Evolutionary conservation across 2,329 filamentous ascomycete species (phyloP), one percentile per base, ranked within the genome.

Genomic region (Dryadomyces quercus-mongolicae): DNA sequence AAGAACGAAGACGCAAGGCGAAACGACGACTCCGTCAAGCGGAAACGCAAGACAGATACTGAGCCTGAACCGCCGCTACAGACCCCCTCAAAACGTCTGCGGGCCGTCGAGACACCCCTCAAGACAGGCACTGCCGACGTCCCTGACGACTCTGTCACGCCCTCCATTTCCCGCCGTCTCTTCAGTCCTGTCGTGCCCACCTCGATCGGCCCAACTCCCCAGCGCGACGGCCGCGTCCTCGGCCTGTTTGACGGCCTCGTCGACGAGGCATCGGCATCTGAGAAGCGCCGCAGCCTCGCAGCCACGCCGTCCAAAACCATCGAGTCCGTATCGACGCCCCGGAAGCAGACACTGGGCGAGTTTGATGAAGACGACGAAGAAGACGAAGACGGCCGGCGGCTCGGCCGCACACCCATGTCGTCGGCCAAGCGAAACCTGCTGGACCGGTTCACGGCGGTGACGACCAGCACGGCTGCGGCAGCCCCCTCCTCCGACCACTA

Each of bases 131-230:
- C 55, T 31, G n/a, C 42, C 18, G 45, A 8, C 18, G 21, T 20
- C 20, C 31, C 8, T 22, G 49, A 31, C 21, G 45, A 44, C 15
- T 20, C 36, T 5, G 31, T 47, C 34, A 82, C 81, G 1, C 81
- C 82, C 1, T 76, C 76, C 1, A 70, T 75, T 46, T 72, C 75
- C 42, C 73, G 80, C 34, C 80, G 75, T 55, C 70, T 84, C 6
- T 85, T 84, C 63, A 81, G 78, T 55, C 78, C 81, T 1, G 68
- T 68, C 0, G 72, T 75, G 12, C 78, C 80, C 2, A 81, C 78
- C 5, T 78, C 75, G 1, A 78, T 93, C 57, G 86, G 86, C 2
- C 88, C 88, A 1, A 93, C 88, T 13, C 88, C 88, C 3, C 88
- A 92, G 63, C 81, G 82, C 57, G 85, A 92, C 65, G 88, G 88